Evolutionary conservation across 2,329 filamentous ascomycete species (phyloP), one percentile per base, ranked within the genome.

Genomic region (Neoascochyta sp.): DNA sequence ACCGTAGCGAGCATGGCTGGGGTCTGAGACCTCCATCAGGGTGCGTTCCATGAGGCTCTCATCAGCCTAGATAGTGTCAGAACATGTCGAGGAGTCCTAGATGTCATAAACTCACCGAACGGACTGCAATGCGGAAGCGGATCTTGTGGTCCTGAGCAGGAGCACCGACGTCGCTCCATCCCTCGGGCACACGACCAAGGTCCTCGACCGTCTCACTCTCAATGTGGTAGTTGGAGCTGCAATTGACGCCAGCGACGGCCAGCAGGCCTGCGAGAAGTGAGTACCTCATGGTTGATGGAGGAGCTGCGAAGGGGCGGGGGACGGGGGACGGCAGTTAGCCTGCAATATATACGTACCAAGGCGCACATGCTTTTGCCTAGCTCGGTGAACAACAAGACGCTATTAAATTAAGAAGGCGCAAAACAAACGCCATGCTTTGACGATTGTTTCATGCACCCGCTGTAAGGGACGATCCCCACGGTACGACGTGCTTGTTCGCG

Each of bases 11-110:
- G 67, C 58, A 43, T 79, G 70, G 16, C 66, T 68, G 1, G 80
- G 80, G 1, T 75, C 77, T 1, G 80, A 81, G 16, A 83, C 67
- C 22, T 79, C 73, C 33, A 80, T 66, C 7, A 81, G 68, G 5
- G 64, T 69, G 47, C 76, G 68, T 52, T 83, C 77, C 31, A 83
- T 73, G 5, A 69, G 57, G 3, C 54, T 62, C 20, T 67, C 52
- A 24, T 69, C 69, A 13, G 70, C 68, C 57, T 77, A 67, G 7
- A 9, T n/a, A n/a, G n/a, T 2, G 21, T 60, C 21, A 60, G 49
- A n/a, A n/a, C n/a, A n/a, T n/a, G n/a, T n/a, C n/a, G n/a, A n/a
- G n/a, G n/a, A n/a, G n/a, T n/a, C n/a, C n/a, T n/a, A n/a, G n/a
- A n/a, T n/a, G n/a, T n/a, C n/a, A 15, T 17, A 5, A 12, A 53